Base-by-base conservation (phyloP, 179 eudicot genomes). In the Silene coronaria region DNA sequence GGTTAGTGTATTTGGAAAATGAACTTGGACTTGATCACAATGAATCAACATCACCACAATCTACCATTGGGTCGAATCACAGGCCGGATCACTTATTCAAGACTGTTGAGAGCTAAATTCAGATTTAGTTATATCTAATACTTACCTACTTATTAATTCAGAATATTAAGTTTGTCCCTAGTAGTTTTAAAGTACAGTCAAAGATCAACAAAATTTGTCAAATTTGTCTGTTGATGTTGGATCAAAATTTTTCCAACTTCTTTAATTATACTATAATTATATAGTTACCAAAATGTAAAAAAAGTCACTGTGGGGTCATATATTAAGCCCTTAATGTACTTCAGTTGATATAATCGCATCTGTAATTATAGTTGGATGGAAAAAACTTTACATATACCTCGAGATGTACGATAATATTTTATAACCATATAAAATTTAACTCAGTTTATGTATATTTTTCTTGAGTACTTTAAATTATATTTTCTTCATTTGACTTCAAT, bases 1-100 rank as follows among this genome's bases (percentile, higher is more conserved):
- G 95, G 92, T 74, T 88, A 60, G 90, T 68, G 55, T 77, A 86
- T 77, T 80, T 91, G 72, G 95, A 91, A 80, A 83, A 80, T 74
- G 97, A 91, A 74, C 90, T 90, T 76, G 92, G 86, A 80, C 80
- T 90, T 30, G 75, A 48, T 17, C 83, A 76, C 64, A 62, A 57
- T 78, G 66, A 68, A 21, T 57, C 72, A 24, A 61, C 67, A 48
- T 32, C 70, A 64, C 36, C 28, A 30, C 75, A 60, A 34, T 62
- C 80, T 62, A 76, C 36, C 59, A 61, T 32, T 22, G 69, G 17
- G 53, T 58, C 77, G 68, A 28, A 27, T 58, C 46, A 24, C 46
- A 46, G 58, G 67, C 55, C 32, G 2, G 36, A 53, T 57, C 55
- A 24, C 10, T 74, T 57, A 32, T 66, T 75, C 53, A 75, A 75